Percentiles rank a stretch among this genome's conserved stretches.
phyloP scores from a whole-genome alignment of 2,329 filamentous ascomycete genomes.

The Colletotrichum sublineola region DNA sequence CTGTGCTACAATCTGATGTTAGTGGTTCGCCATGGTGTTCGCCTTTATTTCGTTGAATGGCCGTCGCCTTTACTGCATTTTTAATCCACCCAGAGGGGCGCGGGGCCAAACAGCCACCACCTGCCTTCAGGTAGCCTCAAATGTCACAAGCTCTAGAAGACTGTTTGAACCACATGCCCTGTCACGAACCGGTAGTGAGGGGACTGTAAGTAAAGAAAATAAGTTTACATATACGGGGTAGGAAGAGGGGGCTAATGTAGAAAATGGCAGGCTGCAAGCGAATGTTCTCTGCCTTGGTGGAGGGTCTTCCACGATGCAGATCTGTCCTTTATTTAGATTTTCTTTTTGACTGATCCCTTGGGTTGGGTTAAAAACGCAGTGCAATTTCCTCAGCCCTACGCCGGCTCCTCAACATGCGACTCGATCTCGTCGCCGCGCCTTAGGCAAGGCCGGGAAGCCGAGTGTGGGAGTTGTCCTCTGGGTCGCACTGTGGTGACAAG shows the following conservation, averaged over 20 bases:
- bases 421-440: no score
- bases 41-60: neutral
- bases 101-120: no score
- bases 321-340: neutral
- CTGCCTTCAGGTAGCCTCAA: neutral
- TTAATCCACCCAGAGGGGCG: neutral
- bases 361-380: constrained; percentile 3
- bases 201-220: neutral
- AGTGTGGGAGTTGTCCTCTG: neutral
- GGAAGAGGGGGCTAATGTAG: neutral
- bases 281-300: no score
- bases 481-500: no score
- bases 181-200: neutral
- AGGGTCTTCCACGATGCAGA: no score
- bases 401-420: neutral
- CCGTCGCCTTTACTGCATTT: neutral
- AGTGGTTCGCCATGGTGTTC: neutral
- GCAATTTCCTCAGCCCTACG: neutral
- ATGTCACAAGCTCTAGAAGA: neutral
- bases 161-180: neutral
- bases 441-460: no score
- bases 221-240: no score
- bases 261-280: neutral
- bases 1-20: neutral
- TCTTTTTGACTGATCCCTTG: neutral